Evolutionary conservation across 805 yeast species (phyloP).

Genomic region (Tetrapisispora fleetii): DNA sequence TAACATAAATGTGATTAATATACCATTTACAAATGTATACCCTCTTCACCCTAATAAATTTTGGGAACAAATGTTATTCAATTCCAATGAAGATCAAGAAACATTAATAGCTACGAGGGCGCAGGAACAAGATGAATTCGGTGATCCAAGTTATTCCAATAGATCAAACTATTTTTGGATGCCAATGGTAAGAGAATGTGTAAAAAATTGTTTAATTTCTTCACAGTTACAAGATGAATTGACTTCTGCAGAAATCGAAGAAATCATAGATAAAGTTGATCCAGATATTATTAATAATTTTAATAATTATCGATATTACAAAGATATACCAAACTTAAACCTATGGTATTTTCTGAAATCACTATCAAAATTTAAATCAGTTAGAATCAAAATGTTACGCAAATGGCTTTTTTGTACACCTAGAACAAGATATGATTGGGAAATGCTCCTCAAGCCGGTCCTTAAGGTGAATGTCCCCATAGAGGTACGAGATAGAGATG

Average conservation of each 20-base stretch:
- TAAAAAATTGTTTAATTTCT: constrained; percentile 5
- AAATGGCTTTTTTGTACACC: constrained; percentile 31
- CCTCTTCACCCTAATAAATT: constrained; percentile 21
- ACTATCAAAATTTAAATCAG: constrained; percentile 26
- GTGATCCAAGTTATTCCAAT: constrained; percentile 2
- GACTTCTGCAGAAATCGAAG: constrained; percentile 4
- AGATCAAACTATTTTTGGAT: constrained; percentile 19
- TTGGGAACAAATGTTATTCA: constrained; percentile 15
- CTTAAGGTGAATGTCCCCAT: constrained; percentile 28
- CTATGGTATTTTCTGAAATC: constrained; percentile 27
- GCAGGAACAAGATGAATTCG: constrained; percentile 1
- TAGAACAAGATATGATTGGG: constrained; percentile 33
- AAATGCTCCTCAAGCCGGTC: constrained; percentile 27
- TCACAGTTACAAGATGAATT: not conserved
- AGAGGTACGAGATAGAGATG: constrained; percentile 31
- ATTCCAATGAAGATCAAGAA: constrained; percentile 18
- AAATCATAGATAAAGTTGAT: constrained; percentile 7
- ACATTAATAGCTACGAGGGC: constrained; percentile 17
- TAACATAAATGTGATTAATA: constrained; percentile 24
- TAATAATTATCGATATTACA: constrained; percentile 17
- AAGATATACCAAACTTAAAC: constrained; percentile 32
- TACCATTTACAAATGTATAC: constrained; percentile 27
- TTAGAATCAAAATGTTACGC: constrained; percentile 31
- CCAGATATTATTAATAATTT: constrained; percentile 18
- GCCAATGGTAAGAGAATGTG: constrained; percentile 15